Evolutionary conservation across 257 asterid genomes (phyloP).

Genomic region (Scutellaria baicalensis): DNA sequence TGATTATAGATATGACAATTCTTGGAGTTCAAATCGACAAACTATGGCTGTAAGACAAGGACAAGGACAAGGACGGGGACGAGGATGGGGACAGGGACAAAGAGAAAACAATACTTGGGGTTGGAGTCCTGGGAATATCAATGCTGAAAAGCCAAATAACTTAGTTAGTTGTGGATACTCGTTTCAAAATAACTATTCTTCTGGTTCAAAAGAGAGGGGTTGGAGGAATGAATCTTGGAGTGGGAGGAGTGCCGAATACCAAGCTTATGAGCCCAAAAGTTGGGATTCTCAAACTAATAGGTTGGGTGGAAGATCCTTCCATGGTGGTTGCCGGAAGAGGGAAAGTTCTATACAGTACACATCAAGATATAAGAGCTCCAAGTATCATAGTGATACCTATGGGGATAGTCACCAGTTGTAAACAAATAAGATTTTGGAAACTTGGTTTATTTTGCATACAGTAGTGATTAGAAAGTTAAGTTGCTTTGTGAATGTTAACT

Average conservation of each 20-base stretch:
- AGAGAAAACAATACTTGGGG: constrained; percentile 25
- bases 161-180: constrained; percentile 19
- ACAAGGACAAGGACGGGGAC: constrained; percentile 43
- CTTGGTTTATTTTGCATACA: constrained; percentile 1
- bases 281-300: constrained; percentile 26
- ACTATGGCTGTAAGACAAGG: constrained; percentile 27
- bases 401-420: constrained; percentile 26
- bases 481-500: background rate
- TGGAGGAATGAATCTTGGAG: constrained; percentile 31
- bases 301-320: constrained; percentile 28
- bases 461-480: background rate
- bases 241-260: constrained; percentile 17
- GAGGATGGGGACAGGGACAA: background rate
- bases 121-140: constrained; percentile 20
- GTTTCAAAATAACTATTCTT: constrained; percentile 16
- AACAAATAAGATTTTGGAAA: constrained; percentile 13
- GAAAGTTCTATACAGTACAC: constrained; percentile 55
- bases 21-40: constrained; percentile 22
- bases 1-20: constrained; percentile 6
- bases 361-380: constrained; percentile 47
- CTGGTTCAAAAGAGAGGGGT: constrained; percentile 22
- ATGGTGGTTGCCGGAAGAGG: constrained; percentile 62
- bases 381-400: constrained; percentile 39
- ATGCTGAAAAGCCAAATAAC: constrained; percentile 20
- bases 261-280: constrained; percentile 18